These are phyloP conservation scores for Fagopyrum esculentum DNA, from an alignment of 148 eudicot species.

Conservation along the genomic window DNA sequence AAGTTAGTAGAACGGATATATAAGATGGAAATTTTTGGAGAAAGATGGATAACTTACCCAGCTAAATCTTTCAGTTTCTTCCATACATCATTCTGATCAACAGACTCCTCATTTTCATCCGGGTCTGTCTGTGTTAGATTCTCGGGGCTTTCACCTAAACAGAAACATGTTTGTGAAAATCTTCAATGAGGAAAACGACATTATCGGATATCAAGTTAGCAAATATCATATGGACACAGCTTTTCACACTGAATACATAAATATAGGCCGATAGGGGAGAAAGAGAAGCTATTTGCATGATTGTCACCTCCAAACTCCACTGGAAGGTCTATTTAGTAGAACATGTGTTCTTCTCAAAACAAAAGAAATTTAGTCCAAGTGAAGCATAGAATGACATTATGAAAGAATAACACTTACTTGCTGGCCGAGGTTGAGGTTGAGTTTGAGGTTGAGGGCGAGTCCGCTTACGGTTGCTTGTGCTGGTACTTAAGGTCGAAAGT, in stretches of 20 bases:
- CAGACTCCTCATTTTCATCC: constrained; percentile 39
- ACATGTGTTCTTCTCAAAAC: too few relatives aligned
- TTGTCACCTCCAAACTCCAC: too few relatives aligned
- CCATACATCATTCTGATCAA: constrained; percentile 58
- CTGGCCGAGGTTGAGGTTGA: constrained; percentile 36
- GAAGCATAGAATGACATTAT: background rate
- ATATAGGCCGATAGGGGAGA: background rate
- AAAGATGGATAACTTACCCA: constrained; percentile 42
- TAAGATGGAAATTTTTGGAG: background rate
- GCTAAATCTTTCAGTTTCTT: constrained; percentile 69
- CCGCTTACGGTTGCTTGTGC: constrained; percentile 44
- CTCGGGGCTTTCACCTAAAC: constrained; percentile 44
- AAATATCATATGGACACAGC: background rate
- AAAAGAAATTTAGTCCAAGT: background rate
- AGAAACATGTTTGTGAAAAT: constrained; percentile 8
- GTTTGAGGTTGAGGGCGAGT: constrained; percentile 32
- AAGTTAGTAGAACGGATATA: background rate
- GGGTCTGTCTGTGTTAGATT: constrained; percentile 24
- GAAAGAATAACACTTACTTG: constrained; percentile 34
- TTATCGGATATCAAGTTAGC: background rate
- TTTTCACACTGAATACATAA: background rate
- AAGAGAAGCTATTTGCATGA: background rate
- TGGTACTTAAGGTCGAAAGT: constrained; percentile 54
- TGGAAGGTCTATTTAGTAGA: too few relatives aligned
- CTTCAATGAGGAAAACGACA: background rate